A percentile compares a stretch with the other conserved stretches of the same genome.
These are phyloP conservation scores for Neopestalotiopsis sp. DNA, from an alignment of 2,329 filamentous ascomycete species.

Conservation along the genomic window DNA sequence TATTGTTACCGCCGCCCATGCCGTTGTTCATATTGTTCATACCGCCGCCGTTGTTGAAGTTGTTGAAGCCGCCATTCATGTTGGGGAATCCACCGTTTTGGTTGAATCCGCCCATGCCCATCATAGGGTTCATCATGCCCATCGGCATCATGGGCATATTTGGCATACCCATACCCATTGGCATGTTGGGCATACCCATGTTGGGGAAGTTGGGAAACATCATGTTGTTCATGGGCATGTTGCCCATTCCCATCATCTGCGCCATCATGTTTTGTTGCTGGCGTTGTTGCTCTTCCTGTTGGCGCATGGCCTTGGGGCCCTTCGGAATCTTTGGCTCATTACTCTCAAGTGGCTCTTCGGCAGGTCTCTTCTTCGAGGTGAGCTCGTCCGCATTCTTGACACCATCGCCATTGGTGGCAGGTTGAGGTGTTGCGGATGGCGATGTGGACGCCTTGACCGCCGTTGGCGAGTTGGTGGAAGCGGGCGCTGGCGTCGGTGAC, in stretches of 20 bases:
- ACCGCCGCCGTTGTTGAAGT: constrained; percentile 43
- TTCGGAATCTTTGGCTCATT: constrained; percentile 66
- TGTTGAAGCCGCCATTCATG: constrained; percentile 30
- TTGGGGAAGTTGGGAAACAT: constrained; percentile 43
- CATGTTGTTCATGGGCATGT: constrained; percentile 29
- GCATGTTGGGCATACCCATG: constrained; percentile 47
- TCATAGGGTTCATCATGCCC: constrained; percentile 48
- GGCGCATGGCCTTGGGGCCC: constrained; percentile 69
- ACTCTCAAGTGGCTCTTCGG: constrained; percentile 71
- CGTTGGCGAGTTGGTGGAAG: constrained; percentile 38
- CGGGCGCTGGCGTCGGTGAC: constrained; percentile 34
- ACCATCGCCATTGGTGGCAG: constrained; percentile 29
- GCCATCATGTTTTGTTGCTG: constrained; percentile 54
- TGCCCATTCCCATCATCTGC: constrained; percentile 30
- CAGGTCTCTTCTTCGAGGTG: constrained; percentile 78
- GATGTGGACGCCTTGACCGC: constrained; percentile 29
- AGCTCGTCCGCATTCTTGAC: constrained; percentile 27
- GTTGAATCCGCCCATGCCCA: constrained; percentile 44
- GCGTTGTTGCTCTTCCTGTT: constrained; percentile 52
- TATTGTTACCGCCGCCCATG: constrained; percentile 33
- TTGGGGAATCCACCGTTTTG: constrained; percentile 36
- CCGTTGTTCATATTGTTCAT: constrained; percentile 39
- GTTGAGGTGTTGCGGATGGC: constrained; percentile 31
- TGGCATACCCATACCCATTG: constrained; percentile 36
- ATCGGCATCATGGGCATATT: constrained; percentile 27